Conservation (phyloP, 495 filamentous ascomycete species). For the Talaromyces thailandensis region DNA sequence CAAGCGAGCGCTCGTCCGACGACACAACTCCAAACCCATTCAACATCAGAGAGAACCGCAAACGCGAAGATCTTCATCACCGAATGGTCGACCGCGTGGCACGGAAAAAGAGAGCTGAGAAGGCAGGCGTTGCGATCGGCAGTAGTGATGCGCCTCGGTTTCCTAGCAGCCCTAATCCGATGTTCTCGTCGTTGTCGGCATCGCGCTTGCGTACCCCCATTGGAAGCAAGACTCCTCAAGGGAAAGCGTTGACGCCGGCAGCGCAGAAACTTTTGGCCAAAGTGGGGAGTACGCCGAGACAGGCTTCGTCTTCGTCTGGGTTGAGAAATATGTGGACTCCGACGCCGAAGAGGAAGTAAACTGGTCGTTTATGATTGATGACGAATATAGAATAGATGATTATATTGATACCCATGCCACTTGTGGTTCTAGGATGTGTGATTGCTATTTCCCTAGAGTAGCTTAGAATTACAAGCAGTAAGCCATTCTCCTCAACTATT, state of each 20-base stretch:
- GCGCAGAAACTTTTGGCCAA: constrained; percentile 67
- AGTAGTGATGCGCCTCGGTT: constrained; percentile 56
- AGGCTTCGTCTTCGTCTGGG: constrained; percentile 19
- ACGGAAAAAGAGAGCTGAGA: constrained; percentile 57
- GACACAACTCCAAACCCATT: constrained; percentile 73
- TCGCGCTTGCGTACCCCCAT: constrained; percentile 41
- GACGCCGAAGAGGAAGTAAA: constrained; percentile 34
- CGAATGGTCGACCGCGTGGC: constrained; percentile 83
- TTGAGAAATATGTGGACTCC: constrained; percentile 49
- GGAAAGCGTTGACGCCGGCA: constrained; percentile 54
- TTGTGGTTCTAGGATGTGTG: neutral
- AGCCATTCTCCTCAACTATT: neutral
- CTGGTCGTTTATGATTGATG: neutral
- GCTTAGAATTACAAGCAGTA: neutral
- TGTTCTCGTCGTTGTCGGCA: constrained; percentile 25
- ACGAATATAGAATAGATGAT: neutral
- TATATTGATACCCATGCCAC: neutral
- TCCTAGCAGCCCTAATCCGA: constrained; percentile 63
- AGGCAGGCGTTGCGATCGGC: constrained; percentile 26
- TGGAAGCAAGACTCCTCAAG: neutral
- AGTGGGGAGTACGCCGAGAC: constrained; percentile 44
- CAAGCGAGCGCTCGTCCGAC: constrained; percentile 36
- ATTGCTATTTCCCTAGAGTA: neutral
- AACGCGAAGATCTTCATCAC: constrained; percentile 76
- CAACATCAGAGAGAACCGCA: constrained; percentile 63